Percentiles rank a stretch among this genome's conserved stretches.
phyloP scores from a whole-genome alignment of 768 basidiomycete genomes.

The Sarcomyxa edulis region DNA sequence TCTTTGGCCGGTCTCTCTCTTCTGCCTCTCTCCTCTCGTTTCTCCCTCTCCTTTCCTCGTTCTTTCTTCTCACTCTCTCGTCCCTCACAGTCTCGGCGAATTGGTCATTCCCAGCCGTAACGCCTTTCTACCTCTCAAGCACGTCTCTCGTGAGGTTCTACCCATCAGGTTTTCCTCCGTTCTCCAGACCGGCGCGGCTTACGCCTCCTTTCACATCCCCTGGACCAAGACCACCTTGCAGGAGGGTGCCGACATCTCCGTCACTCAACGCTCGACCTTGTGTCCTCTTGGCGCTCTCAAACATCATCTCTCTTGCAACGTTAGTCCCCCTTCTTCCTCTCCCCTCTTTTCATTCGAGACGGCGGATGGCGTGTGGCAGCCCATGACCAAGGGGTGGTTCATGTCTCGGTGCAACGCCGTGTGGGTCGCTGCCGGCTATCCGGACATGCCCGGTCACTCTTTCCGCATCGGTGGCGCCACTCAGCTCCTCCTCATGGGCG shows the following conservation, averaged over 20 bases:
- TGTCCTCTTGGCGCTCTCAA: slow-evolving; percentile 14
- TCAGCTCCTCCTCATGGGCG: slow-evolving; percentile 16
- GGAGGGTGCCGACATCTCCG: slow-evolving; percentile 18
- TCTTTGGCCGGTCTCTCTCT: too few relatives aligned
- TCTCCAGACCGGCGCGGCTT: background rate
- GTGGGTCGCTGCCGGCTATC: slow-evolving; percentile 7
- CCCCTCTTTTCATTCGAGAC: slow-evolving; percentile 9
- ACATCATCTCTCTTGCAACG: slow-evolving; percentile 15
- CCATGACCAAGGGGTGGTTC: slow-evolving; percentile 9
- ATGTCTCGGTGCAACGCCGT: slow-evolving; percentile 9
- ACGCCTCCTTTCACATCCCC: slow-evolving; percentile 22
- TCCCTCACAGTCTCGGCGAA: slow-evolving; percentile 23
- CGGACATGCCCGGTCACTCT: slow-evolving; percentile 13
- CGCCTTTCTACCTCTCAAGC: slow-evolving; percentile 9
- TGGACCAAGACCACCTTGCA: slow-evolving; percentile 25
- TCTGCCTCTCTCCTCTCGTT: too few relatives aligned
- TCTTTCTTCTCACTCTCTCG: too few relatives aligned
- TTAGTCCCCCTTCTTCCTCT: slow-evolving; percentile 8
- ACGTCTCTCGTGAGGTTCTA: slow-evolving; percentile 9
- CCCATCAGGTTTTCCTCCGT: background rate
- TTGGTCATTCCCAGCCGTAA: slow-evolving; percentile 9
- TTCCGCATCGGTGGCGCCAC: slow-evolving; percentile 21
- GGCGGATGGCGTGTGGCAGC: background rate
- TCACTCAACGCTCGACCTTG: slow-evolving; percentile 13
- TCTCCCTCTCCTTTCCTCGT: too few relatives aligned